A percentile compares a stretch with the other conserved stretches of the same genome.
Evolutionary conservation across 495 filamentous ascomycete species (phyloP).

Genomic region (Daldinia childiae): DNA sequence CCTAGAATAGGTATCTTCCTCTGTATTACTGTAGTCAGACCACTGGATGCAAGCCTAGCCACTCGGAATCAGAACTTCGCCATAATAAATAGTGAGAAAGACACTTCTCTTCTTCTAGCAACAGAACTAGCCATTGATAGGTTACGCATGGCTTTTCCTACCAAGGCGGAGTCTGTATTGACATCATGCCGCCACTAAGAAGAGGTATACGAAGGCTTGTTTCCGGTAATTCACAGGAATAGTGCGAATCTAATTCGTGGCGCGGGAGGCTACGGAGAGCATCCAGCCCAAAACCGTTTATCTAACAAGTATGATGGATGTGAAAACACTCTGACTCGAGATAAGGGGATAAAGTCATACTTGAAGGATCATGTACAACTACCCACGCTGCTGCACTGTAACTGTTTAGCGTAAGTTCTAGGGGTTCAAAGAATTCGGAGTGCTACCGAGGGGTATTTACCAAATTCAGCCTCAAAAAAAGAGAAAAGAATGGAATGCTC

Average conservation of each 20-base stretch:
- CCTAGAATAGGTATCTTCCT: not conserved
- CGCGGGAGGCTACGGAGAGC: conserved; percentile 10
- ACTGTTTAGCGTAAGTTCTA: conserved; percentile 15
- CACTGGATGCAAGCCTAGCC: conserved; percentile 3
- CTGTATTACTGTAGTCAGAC: not conserved
- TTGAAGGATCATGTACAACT: conserved; percentile 6
- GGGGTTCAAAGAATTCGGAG: conserved; percentile 23
- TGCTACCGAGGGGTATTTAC: conserved; percentile 22
- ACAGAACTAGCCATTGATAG: not conserved
- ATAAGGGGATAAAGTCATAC: not conserved
- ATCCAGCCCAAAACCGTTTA: not conserved
- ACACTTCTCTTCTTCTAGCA: conserved; percentile 5
- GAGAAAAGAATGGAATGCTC: conserved; percentile 36
- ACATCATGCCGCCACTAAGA: conserved; percentile 24
- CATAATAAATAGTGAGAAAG: conserved; percentile 21
- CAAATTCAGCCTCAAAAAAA: conserved; percentile 36
- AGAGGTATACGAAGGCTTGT: conserved; percentile 5
- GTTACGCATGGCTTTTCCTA: conserved; percentile 18
- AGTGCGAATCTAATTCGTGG: conserved; percentile 11
- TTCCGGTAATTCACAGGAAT: conserved; percentile 15
- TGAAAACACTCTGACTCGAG: not conserved
- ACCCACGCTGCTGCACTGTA: conserved; percentile 23
- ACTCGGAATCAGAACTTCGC: conserved; percentile 23
- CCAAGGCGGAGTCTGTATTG: conserved; percentile 23
- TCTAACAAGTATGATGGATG: not conserved